Conservation (phyloP, 306 rosid species). For the Rubus parviflorus region DNA sequence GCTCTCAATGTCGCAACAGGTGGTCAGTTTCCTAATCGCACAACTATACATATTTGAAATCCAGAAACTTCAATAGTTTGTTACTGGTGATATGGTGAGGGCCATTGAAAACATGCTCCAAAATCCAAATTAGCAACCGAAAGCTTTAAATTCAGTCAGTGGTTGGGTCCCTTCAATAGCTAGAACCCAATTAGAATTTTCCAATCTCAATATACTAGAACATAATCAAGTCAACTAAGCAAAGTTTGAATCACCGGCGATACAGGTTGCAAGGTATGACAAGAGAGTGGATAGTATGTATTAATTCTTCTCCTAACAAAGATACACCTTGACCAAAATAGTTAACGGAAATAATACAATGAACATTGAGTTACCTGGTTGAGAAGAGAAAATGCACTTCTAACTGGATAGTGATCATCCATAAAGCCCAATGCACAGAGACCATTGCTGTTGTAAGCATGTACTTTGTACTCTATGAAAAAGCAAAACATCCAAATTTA, state of each 20-base stretch:
- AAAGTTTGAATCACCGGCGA: background rate
- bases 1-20: background rate
- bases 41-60: background rate
- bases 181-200: no score
- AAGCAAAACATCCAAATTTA: background rate
- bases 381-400: constrained; percentile 91
- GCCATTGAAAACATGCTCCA: background rate
- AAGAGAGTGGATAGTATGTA: background rate
- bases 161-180: background rate
- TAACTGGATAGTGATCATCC: constrained; percentile 97
- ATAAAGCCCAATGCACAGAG: constrained; percentile 94
- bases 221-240: background rate
- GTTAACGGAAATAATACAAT: background rate
- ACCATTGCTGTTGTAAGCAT: constrained; percentile 85
- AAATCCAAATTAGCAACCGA: background rate
- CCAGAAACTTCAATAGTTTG: background rate
- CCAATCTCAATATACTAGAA: background rate
- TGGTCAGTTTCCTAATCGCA: background rate
- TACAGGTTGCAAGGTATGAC: background rate
- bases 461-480: constrained; percentile 83
- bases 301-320: background rate
- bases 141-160: background rate
- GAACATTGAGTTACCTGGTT: constrained; percentile 54
- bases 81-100: background rate
- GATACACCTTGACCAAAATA: background rate